Evolutionary conservation across 2,329 filamentous ascomycete species (phyloP), one percentile per base, ranked within the genome.

Genomic region (Hypoxylon sp.): DNA sequence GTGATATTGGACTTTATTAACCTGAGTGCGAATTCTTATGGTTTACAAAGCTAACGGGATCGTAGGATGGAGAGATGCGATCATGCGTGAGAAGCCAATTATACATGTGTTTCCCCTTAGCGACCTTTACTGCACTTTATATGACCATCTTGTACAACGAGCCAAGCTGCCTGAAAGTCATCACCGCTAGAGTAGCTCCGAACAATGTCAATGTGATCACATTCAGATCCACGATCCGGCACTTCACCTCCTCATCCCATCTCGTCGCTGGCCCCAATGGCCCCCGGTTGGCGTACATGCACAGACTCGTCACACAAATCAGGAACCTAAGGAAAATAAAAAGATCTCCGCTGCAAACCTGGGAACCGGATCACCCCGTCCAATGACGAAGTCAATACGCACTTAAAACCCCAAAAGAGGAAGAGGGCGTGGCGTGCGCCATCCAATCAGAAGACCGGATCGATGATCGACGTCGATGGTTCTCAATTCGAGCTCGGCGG

Each of bases 221-320:
- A 38, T 67, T 49, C n/a, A 59, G 30, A 36, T 57, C 34, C 11
- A 38, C 23, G 56, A 56, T 53, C 45, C 17, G 49, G 32, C 61
- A 48, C 23, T 65, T 62, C 48, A 56, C 61, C 58, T 59, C 53
- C 23, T 52, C 36, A 38, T 50, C 38, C 30, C 53, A 49, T 32
- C 32, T 51, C 21, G 43, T 62, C 48, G 45, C n/a, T 23, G n/a
- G 45, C 51, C 49, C 45, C 46, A 19, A 51, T 11, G 38, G 36
- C 51, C 63, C 50, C 50, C 41, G 30, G 45, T 25, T 46, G 45
- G 17, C 21, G n/a, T 38, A 48, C 55, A 65, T 38, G 65, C 65
- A 58, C 60, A 52, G 34, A 14, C 34, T 65, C 60, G 43, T 68
- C 65, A 68, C 65, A 65, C 51, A 58, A 64, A 50, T 50, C 43